Evolutionary conservation across 2,329 filamentous ascomycete genomes (phyloP).

Genomic region (Diaporthe australafricana): DNA sequence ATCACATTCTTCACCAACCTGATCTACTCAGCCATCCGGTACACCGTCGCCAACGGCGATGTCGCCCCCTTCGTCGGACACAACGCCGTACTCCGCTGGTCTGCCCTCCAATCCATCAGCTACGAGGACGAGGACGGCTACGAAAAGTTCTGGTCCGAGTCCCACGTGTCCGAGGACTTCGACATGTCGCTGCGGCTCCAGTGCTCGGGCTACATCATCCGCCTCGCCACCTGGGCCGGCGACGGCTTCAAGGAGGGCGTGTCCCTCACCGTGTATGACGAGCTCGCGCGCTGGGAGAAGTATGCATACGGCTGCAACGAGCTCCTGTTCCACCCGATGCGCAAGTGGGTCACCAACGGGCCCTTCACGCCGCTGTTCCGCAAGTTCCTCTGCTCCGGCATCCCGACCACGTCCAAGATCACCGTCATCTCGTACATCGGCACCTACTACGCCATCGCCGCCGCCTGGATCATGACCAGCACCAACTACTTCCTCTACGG

Average conservation of each 20-base stretch:
- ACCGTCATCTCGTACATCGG: conserved; percentile 83
- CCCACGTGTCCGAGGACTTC: conserved; percentile 84
- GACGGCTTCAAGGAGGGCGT: conserved; percentile 88
- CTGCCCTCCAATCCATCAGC: conserved; percentile 78
- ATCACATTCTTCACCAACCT: conserved; percentile 80
- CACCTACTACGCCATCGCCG: conserved; percentile 83
- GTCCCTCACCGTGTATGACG: conserved; percentile 86
- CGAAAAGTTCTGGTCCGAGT: conserved; percentile 86
- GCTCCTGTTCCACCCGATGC: conserved; percentile 82
- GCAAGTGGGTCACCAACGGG: conserved; percentile 77
- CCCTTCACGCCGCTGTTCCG: conserved; percentile 85
- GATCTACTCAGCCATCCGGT: conserved; percentile 81
- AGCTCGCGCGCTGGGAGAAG: conserved; percentile 87
- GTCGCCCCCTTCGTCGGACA: conserved; percentile 86
- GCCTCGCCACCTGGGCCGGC: conserved; percentile 78
- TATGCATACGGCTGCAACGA: conserved; percentile 89
- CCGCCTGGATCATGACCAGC: conserved; percentile 79
- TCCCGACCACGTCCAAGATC: conserved; percentile 80
- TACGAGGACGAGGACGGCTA: conserved; percentile 75
- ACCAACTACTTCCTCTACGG: conserved; percentile 82
- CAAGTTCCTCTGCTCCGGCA: conserved; percentile 77
- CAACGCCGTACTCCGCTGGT: conserved; percentile 82
- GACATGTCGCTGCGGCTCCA: conserved; percentile 85
- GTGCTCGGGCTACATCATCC: conserved; percentile 77
- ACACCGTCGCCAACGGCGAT: conserved; percentile 81